These are phyloP conservation scores for Protostelium mycophagum DNA, from an alignment of 78 protist genomes.

Conservation along the genomic window DNA sequence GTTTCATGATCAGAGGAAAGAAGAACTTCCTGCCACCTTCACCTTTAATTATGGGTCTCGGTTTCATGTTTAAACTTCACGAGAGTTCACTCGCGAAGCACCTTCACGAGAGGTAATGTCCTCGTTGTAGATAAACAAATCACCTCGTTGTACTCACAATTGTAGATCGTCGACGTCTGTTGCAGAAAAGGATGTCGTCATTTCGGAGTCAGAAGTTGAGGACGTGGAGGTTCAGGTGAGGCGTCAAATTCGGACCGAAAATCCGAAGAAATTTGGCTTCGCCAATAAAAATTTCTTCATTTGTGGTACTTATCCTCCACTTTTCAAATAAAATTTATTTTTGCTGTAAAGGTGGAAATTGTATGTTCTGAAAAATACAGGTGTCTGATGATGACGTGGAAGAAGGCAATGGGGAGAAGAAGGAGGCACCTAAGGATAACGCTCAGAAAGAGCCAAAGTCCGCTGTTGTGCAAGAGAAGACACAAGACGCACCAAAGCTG, in stretches of 20 bases:
- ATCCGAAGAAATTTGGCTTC: constrained; percentile 19
- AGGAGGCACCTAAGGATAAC: constrained; percentile 13
- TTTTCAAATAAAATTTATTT: too few relatives aligned
- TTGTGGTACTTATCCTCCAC: too few relatives aligned
- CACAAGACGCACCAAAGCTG: neutral
- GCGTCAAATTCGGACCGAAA: constrained; percentile 36
- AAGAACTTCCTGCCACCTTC: constrained; percentile 89
- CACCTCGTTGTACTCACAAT: neutral
- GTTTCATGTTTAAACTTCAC: constrained; percentile 77
- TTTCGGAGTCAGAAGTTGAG: neutral
- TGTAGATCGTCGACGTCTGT: neutral
- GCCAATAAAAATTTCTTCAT: constrained; percentile 15
- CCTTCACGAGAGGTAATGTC: constrained; percentile 30
- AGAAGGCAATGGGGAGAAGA: constrained; percentile 6
- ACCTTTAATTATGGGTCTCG: constrained; percentile 86
- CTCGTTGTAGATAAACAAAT: too few relatives aligned
- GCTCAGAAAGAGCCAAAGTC: constrained; percentile 8
- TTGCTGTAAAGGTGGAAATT: too few relatives aligned
- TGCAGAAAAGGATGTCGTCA: neutral
- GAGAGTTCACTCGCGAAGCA: constrained; percentile 46
- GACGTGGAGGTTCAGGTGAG: constrained; percentile 24
- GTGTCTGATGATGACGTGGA: constrained; percentile 13
- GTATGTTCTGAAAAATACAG: too few relatives aligned
- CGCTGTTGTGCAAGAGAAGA: too few relatives aligned
- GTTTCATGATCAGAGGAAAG: constrained; percentile 79